Evolutionary conservation across 2,329 filamentous ascomycete genomes (phyloP), one percentile per base, ranked within the genome.

Genomic region (Cercospora sp.): DNA sequence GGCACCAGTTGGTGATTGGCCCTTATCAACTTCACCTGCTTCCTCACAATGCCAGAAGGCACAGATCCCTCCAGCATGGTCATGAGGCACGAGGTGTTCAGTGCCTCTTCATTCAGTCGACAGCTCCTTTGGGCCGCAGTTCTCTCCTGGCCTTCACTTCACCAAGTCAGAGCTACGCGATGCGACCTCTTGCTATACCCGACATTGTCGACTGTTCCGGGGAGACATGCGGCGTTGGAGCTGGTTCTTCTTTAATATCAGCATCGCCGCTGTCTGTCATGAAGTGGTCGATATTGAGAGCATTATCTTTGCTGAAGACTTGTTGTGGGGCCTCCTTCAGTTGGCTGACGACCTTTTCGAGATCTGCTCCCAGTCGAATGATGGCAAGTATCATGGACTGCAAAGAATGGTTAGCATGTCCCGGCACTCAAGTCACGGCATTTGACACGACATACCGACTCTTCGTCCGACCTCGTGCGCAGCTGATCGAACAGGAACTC

Each of bases 401-500:
- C 16, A 21, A 16, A 13, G 9, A 9, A 16, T 26, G 5, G 9
- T 63, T 18, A 51, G 60, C 43, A 32, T 26, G 24, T 5, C 24
- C 26, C 30, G 21, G 3, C 12, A 30, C 12, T 16, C 24, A n/a
- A 16, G 24, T 9, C 13, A 55, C 21, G 24, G 30, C n/a, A 21
- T n/a, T 37, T 6, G 26, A 13, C n/a, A 18, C 30, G 3, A 61
- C 62, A 12, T 7, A 70, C 66, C 5, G 71, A 68, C 28, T 73
- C 71, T 45, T 73, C 61, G 51, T 73, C 71, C 21, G 68, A 63
- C n/a, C 71, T 67, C 12, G 61, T 66, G 26, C 67, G 64, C 57
- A 71, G 45, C 62, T 73, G 70, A n/a, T 68, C 64, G 61, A 71
- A 73, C 5, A 73, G 67, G 55, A 64, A 71, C 34, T 69, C 65